Evolutionary conservation across 1,284 basidiomycete genomes (phyloP).

Genomic region (Irpex lacteus): DNA sequence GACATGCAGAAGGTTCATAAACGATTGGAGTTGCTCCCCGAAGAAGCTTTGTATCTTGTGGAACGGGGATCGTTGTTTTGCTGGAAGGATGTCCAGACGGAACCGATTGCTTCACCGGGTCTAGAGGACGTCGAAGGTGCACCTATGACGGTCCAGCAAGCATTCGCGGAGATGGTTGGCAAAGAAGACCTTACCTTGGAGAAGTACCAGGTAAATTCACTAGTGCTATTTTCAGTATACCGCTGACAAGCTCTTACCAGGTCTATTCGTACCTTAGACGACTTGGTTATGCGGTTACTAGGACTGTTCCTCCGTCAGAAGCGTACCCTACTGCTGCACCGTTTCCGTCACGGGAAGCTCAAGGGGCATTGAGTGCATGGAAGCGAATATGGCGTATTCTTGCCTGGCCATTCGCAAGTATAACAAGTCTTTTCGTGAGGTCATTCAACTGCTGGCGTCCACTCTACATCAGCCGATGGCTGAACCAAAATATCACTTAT

Average conservation of each 20-base stretch:
- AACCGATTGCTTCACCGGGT: constrained; percentile 26
- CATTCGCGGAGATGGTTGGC: constrained; percentile 82
- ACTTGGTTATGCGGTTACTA: constrained; percentile 86
- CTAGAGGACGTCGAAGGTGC: constrained; percentile 50
- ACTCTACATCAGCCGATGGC: constrained; percentile 41
- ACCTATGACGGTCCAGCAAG: constrained; percentile 91
- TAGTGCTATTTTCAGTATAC: background rate
- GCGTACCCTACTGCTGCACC: constrained; percentile 57
- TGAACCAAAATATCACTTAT: constrained; percentile 45
- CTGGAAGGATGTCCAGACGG: constrained; percentile 50
- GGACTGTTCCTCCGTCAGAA: constrained; percentile 59
- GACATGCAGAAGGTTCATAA: constrained; percentile 45
- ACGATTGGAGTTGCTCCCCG: constrained; percentile 84
- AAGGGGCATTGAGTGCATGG: constrained; percentile 24
- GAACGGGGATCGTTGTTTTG: constrained; percentile 88
- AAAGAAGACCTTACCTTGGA: constrained; percentile 77
- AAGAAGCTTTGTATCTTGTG: constrained; percentile 91
- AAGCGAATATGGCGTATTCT: constrained; percentile 34
- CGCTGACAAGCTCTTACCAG: constrained; percentile 36
- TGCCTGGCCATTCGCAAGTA: constrained; percentile 28
- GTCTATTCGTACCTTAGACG: constrained; percentile 92
- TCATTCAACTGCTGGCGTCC: constrained; percentile 63
- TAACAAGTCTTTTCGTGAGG: constrained; percentile 28
- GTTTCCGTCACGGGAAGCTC: constrained; percentile 9
- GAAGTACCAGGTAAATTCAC: constrained; percentile 72